phyloP scores from a whole-genome alignment of 257 asterid species.

The Capsicum pubescens region DNA sequence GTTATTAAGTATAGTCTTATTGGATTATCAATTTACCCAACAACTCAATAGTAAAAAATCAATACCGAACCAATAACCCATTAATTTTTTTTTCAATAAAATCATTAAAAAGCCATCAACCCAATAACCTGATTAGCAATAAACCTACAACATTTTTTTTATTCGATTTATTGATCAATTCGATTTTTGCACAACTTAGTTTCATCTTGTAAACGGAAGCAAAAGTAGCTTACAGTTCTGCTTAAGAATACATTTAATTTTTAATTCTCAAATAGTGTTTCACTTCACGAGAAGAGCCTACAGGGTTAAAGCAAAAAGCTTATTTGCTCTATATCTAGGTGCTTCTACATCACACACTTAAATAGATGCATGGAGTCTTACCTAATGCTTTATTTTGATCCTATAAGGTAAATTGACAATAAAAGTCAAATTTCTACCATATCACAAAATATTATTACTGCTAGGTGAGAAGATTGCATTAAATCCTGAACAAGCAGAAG shows the following conservation, averaged over 20 bases:
- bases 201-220: neutral
- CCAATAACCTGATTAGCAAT: too few relatives aligned
- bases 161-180: too few relatives aligned
- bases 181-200: neutral
- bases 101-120: too few relatives aligned
- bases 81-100: too few relatives aligned
- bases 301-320: neutral
- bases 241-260: neutral
- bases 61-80: too few relatives aligned
- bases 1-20: too few relatives aligned
- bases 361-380: neutral
- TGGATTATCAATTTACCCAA: too few relatives aligned
- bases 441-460: conserved; percentile 24
- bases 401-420: conserved; percentile 6
- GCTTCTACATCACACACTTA: neutral
- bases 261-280: neutral
- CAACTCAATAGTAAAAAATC: too few relatives aligned
- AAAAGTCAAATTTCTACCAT: neutral
- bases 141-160: too few relatives aligned
- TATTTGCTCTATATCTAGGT: neutral
- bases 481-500: conserved; percentile 21
- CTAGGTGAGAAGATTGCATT: conserved; percentile 21
- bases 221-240: neutral
- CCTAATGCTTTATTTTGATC: neutral
- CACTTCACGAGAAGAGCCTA: neutral